Evolutionary conservation across 2,329 filamentous ascomycete species (phyloP).

Genomic region (Ceratocystis papillata): DNA sequence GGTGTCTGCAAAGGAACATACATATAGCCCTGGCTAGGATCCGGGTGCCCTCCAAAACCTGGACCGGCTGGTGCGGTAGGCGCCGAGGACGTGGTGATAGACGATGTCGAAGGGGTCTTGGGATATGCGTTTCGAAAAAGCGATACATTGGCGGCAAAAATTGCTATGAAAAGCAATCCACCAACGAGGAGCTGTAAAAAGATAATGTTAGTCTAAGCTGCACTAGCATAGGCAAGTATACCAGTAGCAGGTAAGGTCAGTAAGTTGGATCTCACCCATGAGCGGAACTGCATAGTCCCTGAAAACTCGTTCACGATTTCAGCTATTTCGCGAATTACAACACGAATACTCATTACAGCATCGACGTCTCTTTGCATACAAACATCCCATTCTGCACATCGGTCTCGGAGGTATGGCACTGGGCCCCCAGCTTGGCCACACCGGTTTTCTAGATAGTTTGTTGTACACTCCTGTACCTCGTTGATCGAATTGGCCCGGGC

Average conservation of each 20-base stretch:
- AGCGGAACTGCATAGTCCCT: slow-evolving; percentile 78
- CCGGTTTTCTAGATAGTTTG: slow-evolving; percentile 63
- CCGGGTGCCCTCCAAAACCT: slow-evolving; percentile 18
- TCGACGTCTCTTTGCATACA: slow-evolving; percentile 81
- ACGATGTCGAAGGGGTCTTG: neutral
- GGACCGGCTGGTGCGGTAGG: neutral
- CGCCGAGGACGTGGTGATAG: slow-evolving; percentile 7
- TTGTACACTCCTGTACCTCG: slow-evolving; percentile 62
- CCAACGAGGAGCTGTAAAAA: slow-evolving; percentile 41
- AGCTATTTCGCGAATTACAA: slow-evolving; percentile 79
- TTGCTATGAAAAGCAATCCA: slow-evolving; percentile 38
- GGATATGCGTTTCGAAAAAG: slow-evolving; percentile 28
- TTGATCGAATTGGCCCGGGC: slow-evolving; percentile 58
- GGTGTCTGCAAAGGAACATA: slow-evolving; percentile 36
- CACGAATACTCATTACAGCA: slow-evolving; percentile 64
- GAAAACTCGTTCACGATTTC: slow-evolving; percentile 91
- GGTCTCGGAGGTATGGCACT: slow-evolving; percentile 59
- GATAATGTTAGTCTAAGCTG: neutral
- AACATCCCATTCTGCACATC: slow-evolving; percentile 70
- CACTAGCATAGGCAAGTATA: neutral
- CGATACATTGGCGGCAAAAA: slow-evolving; percentile 43
- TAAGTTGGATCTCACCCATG: slow-evolving; percentile 38
- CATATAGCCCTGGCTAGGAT: slow-evolving; percentile 33
- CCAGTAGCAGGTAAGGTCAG: neutral
- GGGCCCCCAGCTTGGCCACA: slow-evolving; percentile 48